Base-by-base conservation (phyloP, 1,284 basidiomycete species). In the Leccinum griseonigrum region DNA sequence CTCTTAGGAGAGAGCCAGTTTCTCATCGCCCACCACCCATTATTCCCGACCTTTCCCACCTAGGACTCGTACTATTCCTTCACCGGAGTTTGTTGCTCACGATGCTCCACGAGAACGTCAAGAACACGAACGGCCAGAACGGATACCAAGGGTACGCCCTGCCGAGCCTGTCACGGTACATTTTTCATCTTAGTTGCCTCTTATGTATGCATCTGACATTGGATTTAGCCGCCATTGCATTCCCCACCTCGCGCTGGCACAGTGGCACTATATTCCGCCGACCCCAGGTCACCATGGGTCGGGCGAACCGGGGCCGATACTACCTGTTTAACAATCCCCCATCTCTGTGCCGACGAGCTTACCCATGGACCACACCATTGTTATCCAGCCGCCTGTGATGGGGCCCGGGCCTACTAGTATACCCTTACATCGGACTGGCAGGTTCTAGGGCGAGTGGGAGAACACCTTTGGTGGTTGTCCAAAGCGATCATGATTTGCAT, bases 141-240 rank as follows among this genome's bases (percentile, higher is more conserved):
- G 68, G 26, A 60, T n/a, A n/a, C 73, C 69, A 56, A 11, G 38
- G 29, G 62, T 76, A 16, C 73, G 65, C 1, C 61, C 72, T 22
- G 67, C 71, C 8, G 59, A 61, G 1, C 66, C 66, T 1, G 59
- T 63, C 16, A 5, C 73, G 46, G 73, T 75, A 60, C 26, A 66
- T 11, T 55, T 31, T 56, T 29, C 31, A 46, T 38, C 11, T 38
- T 38, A 2, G 7, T n/a, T 0, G 2, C 5, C 6, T 51, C n/a
- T 40, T 40, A 18, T 1, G 46, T 38, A 18, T 26, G 54, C 4
- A 43, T 57, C 57, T 66, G 31, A 68, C 34, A 0, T 56, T 8
- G 4, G 60, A n/a, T 34, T 59, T 59, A 71, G 69, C 70, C 74
- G 16, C 58, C 58, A 4, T 50, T 69, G 61, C 64, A 75, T 16